Percentiles rank a stretch among this genome's conserved stretches.
These are phyloP conservation scores for Sechiopsis laciniata DNA, from an alignment of 306 rosid genomes.

Conservation along the genomic window DNA sequence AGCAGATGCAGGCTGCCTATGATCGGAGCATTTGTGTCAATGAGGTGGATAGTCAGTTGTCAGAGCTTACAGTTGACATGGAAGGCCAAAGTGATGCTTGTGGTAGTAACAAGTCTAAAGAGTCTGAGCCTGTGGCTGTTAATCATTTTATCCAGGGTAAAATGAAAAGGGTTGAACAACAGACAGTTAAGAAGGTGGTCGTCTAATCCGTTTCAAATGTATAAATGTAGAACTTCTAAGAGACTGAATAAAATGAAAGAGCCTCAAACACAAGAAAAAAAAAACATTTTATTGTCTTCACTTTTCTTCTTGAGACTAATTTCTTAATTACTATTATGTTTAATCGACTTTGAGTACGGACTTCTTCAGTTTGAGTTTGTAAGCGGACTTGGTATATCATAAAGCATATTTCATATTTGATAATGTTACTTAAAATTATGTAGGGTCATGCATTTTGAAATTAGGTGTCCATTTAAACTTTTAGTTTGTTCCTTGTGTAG, in stretches of 20 bases:
- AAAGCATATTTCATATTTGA: neutral
- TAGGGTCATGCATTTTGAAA: neutral
- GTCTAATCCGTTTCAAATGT: slow-evolving; percentile 8
- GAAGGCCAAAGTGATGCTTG: slow-evolving; percentile 41
- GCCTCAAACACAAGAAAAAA: neutral
- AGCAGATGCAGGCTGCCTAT: slow-evolving; percentile 42
- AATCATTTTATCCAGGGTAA: slow-evolving; percentile 47
- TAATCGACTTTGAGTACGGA: neutral
- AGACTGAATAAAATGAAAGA: slow-evolving; percentile 8
- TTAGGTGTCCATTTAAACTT: neutral
- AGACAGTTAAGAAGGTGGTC: slow-evolving; percentile 53
- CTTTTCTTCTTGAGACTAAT: neutral
- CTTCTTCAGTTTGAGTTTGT: neutral
- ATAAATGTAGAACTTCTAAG: neutral
- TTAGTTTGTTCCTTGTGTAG: slow-evolving; percentile 30
- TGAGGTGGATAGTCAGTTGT: slow-evolving; percentile 53
- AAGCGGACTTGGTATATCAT: neutral
- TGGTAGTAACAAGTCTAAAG: slow-evolving; percentile 47
- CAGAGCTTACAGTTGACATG: slow-evolving; percentile 43
- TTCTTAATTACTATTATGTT: neutral
- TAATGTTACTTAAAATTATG: slow-evolving; percentile 3
- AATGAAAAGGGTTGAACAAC: slow-evolving; percentile 49
- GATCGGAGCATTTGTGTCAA: slow-evolving; percentile 54
- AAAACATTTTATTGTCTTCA: neutral
- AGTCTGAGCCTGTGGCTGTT: slow-evolving; percentile 43